A percentile compares a stretch with the other conserved stretches of the same genome.
These are phyloP conservation scores for Durio zibethinus DNA, from an alignment of 345 rosid genomes.

Conservation along the genomic window DNA sequence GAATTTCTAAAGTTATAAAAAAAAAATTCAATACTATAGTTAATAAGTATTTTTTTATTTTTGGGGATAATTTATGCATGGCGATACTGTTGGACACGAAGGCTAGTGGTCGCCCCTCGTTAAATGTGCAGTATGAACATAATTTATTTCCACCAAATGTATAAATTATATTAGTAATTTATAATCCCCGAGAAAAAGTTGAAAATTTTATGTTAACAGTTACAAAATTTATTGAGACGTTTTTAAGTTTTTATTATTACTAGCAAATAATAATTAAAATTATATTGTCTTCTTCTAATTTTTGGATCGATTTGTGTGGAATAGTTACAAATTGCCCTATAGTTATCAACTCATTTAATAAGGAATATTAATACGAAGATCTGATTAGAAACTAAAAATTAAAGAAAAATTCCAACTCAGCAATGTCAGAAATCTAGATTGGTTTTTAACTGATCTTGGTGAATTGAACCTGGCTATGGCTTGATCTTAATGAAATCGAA, in stretches of 20 bases:
- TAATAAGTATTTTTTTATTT: not conserved
- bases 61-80: not conserved
- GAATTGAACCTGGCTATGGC: not conserved
- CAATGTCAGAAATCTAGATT: not conserved
- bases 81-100: not conserved
- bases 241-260: not conserved
- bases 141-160: not conserved
- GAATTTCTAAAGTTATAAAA: not conserved
- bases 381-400: not conserved
- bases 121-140: not conserved
- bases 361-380: no score
- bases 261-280: not conserved
- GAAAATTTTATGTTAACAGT: not conserved
- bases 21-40: no score
- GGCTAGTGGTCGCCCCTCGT: not conserved
- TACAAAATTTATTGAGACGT: not conserved
- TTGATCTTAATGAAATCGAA: not conserved
- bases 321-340: no score
- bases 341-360: no score
- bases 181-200: not conserved
- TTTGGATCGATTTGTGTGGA: no score
- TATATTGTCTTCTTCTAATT: no score
- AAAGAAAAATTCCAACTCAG: not conserved
- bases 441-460: not conserved
- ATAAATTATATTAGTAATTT: not conserved